Evolutionary conservation across 139 green algal genomes (phyloP), one percentile per base, ranked within the genome.

Genomic region (Gonium pectorale): DNA sequence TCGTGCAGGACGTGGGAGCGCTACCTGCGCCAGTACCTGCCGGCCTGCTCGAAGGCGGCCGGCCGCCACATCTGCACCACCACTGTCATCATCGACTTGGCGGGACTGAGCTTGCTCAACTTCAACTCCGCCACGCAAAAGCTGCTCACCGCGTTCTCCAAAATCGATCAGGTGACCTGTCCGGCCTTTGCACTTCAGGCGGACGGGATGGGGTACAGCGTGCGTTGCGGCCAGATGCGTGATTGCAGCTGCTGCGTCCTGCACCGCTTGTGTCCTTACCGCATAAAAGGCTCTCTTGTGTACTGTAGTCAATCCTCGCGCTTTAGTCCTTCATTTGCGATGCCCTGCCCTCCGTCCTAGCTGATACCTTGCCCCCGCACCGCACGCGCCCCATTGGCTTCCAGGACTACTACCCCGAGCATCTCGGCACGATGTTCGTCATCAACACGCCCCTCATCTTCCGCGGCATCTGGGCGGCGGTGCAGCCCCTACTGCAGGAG

Each of bases 381-480:
- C 41, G 31, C 37, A 27, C 40, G 19, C 44, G 11, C 29, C 44
- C 22, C 52, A 21, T 31, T n/a, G 40, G 9, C 9, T 27, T 40
- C 46, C 83, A 94, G 83, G 89, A 93, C 81, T 90, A 92, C 66
- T 94, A 92, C 79, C 91, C 91, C 5, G 91, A 94, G 85, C 87
- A 91, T 71, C 81, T 94, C 62, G 91, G 89, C n/a, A 51, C 7
- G 22, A 64, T 84, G 78, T 84, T 75, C 78, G 52, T 84, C 44
- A 84, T 84, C n/a, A 84, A 84, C 75, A 88, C 88, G 60, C 90
- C 90, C 26, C 74, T 86, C 37, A 88, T 93, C 59, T 93, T 94
- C 67, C 79, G 64, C 27, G 79, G 46, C 35, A 67, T 85, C 5
- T 85, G 79, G 79, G 64, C 79, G 26, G 64, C 63, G 35, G 64